Evolutionary conservation across 192 early-diverging fungal species (phyloP), one percentile per base, ranked within the genome.

Genomic region (Coemansia sp.): DNA sequence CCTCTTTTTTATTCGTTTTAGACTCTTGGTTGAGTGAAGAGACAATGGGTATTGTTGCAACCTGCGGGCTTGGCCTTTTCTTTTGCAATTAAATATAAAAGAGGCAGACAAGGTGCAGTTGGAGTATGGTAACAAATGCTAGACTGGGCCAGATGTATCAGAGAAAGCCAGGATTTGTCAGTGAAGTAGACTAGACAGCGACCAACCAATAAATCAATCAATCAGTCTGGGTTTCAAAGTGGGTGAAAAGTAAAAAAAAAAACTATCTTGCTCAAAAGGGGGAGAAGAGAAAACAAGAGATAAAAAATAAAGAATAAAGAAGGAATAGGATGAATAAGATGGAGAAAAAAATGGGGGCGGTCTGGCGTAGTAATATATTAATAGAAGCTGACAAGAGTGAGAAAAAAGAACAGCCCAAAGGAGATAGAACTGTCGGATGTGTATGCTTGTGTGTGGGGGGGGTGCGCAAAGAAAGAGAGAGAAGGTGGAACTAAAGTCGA

Each of bases 171-270:
- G 36, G 5, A 61, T 61, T 18, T 18, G 20, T 34, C 4, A 28
- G n/a, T 14, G 38, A 41, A 32, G n/a, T 8, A 48, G 14, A 48
- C 45, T 48, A 48, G 45, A 15, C 45, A 48, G 12, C 3, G 17
- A 8, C 45, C 45, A 48, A 48, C 20, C 37, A 45, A 22, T 61
- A 14, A 39, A 61, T 61, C 60, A 61, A 39, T 61, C 38, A 39
- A 61, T 61, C 60, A 61, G 60, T 61, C 60, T 61, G 60, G 38
- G 60, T 61, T 61, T 61, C 36, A 61, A 61, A 48, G 22, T 15
- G 37, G 20, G 39, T 43, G 18, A 22, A 61, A 28, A 28, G 22
- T n/a, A n/a, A 45, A 61, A 28, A 39, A 17, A 39, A 43, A 61
- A 39, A 1, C 22, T 35, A 28, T 33, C 32, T 48, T 36, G 57